phyloP scores from a whole-genome alignment of 2,329 filamentous ascomycete genomes.

The Diaporthe capsici region DNA sequence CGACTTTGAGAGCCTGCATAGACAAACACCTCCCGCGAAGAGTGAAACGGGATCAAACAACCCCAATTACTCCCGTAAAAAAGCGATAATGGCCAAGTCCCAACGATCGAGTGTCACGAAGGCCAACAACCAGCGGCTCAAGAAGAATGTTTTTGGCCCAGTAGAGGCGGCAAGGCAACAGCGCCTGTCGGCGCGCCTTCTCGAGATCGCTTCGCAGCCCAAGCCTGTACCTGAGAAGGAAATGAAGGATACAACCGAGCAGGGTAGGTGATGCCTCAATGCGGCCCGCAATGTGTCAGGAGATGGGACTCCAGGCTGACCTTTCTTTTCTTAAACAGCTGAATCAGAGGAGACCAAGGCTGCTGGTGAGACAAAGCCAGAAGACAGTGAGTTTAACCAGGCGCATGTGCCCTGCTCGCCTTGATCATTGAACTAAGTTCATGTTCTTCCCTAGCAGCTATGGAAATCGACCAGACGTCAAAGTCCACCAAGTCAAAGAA shows the following conservation, averaged over 20 bases:
- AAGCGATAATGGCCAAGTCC: conserved; percentile 83
- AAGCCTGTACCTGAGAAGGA: conserved; percentile 68
- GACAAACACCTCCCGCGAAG: background rate
- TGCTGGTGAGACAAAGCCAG: conserved; percentile 47
- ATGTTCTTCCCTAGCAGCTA: conserved; percentile 54
- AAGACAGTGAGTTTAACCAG: conserved; percentile 48
- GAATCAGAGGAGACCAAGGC: conserved; percentile 49
- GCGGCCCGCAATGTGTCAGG: background rate
- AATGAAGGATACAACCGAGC: conserved; percentile 63
- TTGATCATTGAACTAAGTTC: background rate
- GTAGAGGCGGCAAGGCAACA: conserved; percentile 83
- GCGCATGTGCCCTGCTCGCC: background rate
- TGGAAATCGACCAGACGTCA: conserved; percentile 68
- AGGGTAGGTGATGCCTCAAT: conserved; percentile 50
- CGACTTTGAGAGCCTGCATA: conserved; percentile 3
- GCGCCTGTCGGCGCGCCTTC: conserved; percentile 87
- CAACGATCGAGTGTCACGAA: conserved; percentile 84
- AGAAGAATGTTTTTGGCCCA: conserved; percentile 86
- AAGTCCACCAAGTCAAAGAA: conserved; percentile 59
- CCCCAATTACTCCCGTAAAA: background rate
- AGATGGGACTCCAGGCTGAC: background rate
- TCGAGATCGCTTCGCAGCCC: conserved; percentile 83
- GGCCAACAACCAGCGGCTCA: conserved; percentile 85
- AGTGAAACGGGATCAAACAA: background rate
- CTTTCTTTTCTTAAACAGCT: conserved; percentile 8